Evolutionary conservation across 1,139 yeast genomes (phyloP).

Genomic region (Nakaseomyces delphensis): DNA sequence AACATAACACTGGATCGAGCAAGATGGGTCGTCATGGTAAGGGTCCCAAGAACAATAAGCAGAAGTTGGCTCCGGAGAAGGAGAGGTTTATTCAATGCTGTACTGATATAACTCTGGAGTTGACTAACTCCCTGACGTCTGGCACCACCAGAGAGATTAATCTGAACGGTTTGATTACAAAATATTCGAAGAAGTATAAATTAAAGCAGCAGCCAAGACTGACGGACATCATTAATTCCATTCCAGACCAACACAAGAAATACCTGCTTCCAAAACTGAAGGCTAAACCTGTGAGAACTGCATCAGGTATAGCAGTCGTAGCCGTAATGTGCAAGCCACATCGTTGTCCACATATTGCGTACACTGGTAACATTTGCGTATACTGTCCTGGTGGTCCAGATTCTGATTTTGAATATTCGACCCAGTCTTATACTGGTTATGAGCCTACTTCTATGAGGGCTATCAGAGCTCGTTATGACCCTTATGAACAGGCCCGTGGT

Average conservation of each 20-base stretch:
- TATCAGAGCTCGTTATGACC: conserved; percentile 93
- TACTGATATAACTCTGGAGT: conserved; percentile 82
- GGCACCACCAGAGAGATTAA: conserved; percentile 68
- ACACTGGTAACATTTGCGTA: conserved; percentile 96
- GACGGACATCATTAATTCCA: conserved; percentile 88
- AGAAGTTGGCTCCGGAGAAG: conserved; percentile 71
- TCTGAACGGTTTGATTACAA: conserved; percentile 78
- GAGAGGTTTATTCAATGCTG: conserved; percentile 90
- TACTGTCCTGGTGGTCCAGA: conserved; percentile 99
- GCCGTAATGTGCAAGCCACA: conserved; percentile 99
- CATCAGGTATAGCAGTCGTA: conserved; percentile 96
- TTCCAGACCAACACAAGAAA: conserved; percentile 92
- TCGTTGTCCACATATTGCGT: conserved; percentile 98
- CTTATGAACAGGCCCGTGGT: conserved; percentile 97
- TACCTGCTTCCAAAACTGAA: conserved; percentile 85
- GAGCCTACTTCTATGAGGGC: conserved; percentile 99
- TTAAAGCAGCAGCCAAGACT: conserved; percentile 87
- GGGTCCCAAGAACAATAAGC: conserved; percentile 38
- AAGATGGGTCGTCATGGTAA: conserved; percentile 32
- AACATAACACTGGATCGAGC: neutral
- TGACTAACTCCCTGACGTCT: conserved; percentile 59
- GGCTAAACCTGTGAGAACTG: conserved; percentile 98
- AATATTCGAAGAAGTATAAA: conserved; percentile 83
- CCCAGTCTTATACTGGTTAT: conserved; percentile 97
- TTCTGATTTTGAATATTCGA: conserved; percentile 93